Evolutionary conservation across 345 rosid species (phyloP).

Genomic region (Salix caprea): DNA sequence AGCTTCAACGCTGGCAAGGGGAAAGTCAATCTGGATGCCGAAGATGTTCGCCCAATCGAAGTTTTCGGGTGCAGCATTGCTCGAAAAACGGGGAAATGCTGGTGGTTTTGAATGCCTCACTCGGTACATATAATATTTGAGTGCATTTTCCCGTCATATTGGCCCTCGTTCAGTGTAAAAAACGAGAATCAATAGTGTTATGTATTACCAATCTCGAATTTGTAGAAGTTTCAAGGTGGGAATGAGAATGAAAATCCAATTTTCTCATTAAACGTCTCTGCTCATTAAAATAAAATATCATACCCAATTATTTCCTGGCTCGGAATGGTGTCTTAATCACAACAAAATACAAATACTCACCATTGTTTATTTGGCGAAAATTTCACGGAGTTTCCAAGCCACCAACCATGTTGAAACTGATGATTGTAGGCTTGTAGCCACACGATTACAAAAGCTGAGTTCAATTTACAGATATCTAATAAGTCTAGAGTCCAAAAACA

Average conservation of each 20-base stretch:
- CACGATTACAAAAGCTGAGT: too few relatives aligned
- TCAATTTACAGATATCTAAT: background rate
- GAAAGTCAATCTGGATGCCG: conserved; percentile 40
- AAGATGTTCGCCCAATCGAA: conserved; percentile 53
- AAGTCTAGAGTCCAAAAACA: background rate
- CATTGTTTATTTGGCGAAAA: background rate
- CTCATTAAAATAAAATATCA: too few relatives aligned
- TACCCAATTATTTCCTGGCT: background rate
- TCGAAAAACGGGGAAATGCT: conserved; percentile 62
- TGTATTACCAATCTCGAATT: background rate
- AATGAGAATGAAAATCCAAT: background rate
- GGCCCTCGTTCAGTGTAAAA: background rate
- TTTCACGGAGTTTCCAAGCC: background rate
- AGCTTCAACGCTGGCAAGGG: conserved; percentile 66
- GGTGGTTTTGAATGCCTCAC: conserved; percentile 69
- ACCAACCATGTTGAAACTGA: background rate
- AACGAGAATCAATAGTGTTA: background rate
- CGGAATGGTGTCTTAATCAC: background rate
- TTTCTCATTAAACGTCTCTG: background rate
- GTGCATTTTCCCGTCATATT: background rate
- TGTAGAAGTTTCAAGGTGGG: background rate
- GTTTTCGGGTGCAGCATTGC: conserved; percentile 69
- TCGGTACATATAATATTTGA: conserved; percentile 50
- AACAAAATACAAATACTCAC: background rate
- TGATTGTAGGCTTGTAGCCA: background rate